A percentile compares a stretch with the other conserved stretches of the same genome.
These are phyloP conservation scores for Candida anglica DNA, from an alignment of 805 yeast species.

Conservation along the genomic window DNA sequence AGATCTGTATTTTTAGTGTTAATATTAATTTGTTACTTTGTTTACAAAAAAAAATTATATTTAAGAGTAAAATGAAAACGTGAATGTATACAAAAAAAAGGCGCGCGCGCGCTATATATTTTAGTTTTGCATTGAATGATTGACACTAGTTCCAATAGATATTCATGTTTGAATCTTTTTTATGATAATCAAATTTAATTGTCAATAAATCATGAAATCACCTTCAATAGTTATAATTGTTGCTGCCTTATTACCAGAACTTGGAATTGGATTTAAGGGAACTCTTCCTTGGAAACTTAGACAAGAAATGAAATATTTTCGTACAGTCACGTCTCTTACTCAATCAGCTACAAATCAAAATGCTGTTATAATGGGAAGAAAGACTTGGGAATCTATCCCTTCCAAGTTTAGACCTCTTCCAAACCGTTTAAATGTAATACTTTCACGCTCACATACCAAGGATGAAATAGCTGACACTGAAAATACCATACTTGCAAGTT, in stretches of 20 bases:
- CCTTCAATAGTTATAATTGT: slow-evolving; percentile 53
- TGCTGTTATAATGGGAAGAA: slow-evolving; percentile 94
- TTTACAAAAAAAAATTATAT: too few relatives aligned
- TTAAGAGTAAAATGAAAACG: too few relatives aligned
- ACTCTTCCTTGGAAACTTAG: slow-evolving; percentile 83
- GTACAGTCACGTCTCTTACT: slow-evolving; percentile 58
- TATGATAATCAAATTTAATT: too few relatives aligned
- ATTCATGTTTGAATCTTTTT: too few relatives aligned
- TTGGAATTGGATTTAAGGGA: slow-evolving; percentile 84
- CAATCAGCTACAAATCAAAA: slow-evolving; percentile 36
- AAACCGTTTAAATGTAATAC: slow-evolving; percentile 67
- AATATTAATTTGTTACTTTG: slow-evolving; percentile 1
- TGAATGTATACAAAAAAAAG: too few relatives aligned
- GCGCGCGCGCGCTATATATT: too few relatives aligned
- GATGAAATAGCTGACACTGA: slow-evolving; percentile 22
- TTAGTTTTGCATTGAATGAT: too few relatives aligned
- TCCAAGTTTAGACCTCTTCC: slow-evolving; percentile 76
- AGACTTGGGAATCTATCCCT: slow-evolving; percentile 95
- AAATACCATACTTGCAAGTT: slow-evolving; percentile 24
- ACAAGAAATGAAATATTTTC: slow-evolving; percentile 83
- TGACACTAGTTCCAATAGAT: too few relatives aligned
- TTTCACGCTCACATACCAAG: slow-evolving; percentile 47
- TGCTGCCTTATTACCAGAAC: slow-evolving; percentile 76
- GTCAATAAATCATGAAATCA: slow-evolving; percentile 1
- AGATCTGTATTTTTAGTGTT: slow-evolving; percentile 5